Conservation (phyloP, 2,329 filamentous ascomycete genomes). For the Corynespora cassiicola region DNA sequence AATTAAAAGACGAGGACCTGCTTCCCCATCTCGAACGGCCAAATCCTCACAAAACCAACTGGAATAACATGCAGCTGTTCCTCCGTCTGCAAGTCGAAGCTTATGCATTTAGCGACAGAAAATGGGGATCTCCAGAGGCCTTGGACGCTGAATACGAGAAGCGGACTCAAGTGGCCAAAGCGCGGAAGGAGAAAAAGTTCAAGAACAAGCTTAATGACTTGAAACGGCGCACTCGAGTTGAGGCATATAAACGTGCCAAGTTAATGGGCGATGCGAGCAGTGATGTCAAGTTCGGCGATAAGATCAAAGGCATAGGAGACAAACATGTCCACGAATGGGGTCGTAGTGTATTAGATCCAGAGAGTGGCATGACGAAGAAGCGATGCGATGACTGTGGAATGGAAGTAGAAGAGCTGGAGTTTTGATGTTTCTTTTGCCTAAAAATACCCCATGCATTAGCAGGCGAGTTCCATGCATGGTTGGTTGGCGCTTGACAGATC, state of each 20-base stretch:
- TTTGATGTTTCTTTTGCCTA: conserved; percentile 54
- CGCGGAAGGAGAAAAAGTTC: conserved; percentile 88
- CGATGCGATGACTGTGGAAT: conserved; percentile 71
- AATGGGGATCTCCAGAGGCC: conserved; percentile 88
- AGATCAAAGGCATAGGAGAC: conserved; percentile 65
- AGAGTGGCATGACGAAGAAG: conserved; percentile 79
- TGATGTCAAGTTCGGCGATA: conserved; percentile 72
- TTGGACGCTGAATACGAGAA: conserved; percentile 88
- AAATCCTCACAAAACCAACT: conserved; percentile 94
- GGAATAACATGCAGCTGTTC: conserved; percentile 99
- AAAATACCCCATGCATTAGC: too few relatives aligned
- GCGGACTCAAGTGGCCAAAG: conserved; percentile 80
- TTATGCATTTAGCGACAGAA: conserved; percentile 80
- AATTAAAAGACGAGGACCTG: conserved; percentile 86
- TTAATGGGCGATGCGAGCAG: conserved; percentile 47
- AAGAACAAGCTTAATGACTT: conserved; percentile 85
- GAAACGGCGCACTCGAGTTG: conserved; percentile 91
- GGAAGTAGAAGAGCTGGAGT: conserved; percentile 71
- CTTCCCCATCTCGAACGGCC: conserved; percentile 87
- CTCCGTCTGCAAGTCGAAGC: conserved; percentile 92
- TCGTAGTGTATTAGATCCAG: conserved; percentile 62
- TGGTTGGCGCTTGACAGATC: too few relatives aligned
- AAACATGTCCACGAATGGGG: conserved; percentile 92
- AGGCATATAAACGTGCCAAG: conserved; percentile 74
- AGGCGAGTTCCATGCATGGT: too few relatives aligned